Evolutionary conservation across 2,329 filamentous ascomycete genomes (phyloP).

Genomic region (Zarea fungicola): DNA sequence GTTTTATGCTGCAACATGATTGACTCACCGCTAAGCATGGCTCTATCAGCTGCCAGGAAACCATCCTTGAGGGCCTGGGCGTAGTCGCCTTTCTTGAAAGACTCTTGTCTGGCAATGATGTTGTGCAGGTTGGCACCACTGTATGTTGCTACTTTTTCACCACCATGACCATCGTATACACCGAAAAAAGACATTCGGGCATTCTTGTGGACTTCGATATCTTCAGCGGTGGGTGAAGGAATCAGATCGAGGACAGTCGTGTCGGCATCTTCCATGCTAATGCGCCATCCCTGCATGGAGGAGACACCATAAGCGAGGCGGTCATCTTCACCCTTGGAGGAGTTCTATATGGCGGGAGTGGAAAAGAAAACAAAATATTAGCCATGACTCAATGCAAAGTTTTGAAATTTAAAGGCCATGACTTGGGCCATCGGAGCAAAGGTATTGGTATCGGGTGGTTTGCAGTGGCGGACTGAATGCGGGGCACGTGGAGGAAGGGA

Average conservation of each 20-base stretch:
- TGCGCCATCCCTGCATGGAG: constrained; percentile 99
- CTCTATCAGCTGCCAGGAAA: constrained; percentile 91
- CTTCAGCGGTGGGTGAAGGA: constrained; percentile 44
- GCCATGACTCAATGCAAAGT: not conserved
- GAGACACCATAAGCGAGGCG: constrained; percentile 90
- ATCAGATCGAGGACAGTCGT: constrained; percentile 84
- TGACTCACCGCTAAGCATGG: constrained; percentile 81
- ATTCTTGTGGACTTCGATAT: constrained; percentile 56
- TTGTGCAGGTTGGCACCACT: constrained; percentile 88
- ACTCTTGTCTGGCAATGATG: constrained; percentile 91
- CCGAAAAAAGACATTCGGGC: constrained; percentile 90
- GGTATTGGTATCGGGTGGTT: not conserved
- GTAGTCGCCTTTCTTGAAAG: constrained; percentile 85
- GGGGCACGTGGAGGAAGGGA: constrained; percentile 15
- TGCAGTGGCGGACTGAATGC: constrained; percentile 10
- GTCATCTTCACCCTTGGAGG: constrained; percentile 86
- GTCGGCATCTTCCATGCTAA: constrained; percentile 99
- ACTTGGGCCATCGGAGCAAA: not conserved
- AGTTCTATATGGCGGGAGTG: constrained; percentile 55
- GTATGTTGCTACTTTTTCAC: constrained; percentile 92
- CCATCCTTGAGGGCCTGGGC: constrained; percentile 96
- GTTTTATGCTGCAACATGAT: not conserved
- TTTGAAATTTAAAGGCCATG: not conserved
- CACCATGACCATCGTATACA: constrained; percentile 96
- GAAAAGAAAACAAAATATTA: not conserved